These are phyloP conservation scores for Aspergillus vadensis DNA, from an alignment of 2,329 filamentous ascomycete genomes.

Conservation along the genomic window DNA sequence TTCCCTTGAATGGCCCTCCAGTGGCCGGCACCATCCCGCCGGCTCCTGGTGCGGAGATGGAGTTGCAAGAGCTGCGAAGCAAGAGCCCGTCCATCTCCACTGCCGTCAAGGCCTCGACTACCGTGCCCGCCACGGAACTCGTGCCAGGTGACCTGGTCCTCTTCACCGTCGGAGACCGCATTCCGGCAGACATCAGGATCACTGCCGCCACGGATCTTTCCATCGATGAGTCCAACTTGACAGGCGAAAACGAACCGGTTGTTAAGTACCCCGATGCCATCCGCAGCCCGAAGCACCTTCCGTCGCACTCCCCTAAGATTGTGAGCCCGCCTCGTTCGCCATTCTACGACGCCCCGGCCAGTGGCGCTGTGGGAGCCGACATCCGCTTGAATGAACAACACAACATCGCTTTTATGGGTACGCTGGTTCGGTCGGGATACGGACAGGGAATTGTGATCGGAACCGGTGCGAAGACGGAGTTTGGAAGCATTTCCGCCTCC, in stretches of 20 bases:
- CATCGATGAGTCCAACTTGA: constrained; percentile 95
- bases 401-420: constrained; percentile 98
- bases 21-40: constrained; percentile 24
- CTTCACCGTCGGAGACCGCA: constrained; percentile 93
- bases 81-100: constrained; percentile 57
- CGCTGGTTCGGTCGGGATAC: constrained; percentile 89
- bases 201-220: constrained; percentile 86
- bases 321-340: constrained; percentile 53
- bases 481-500: constrained; percentile 92
- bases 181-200: constrained; percentile 93
- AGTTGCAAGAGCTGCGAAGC: constrained; percentile 51
- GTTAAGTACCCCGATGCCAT: constrained; percentile 70
- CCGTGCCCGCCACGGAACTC: constrained; percentile 81
- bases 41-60: constrained; percentile 45
- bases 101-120: constrained; percentile 73
- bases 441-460: constrained; percentile 97
- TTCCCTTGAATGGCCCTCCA: constrained; percentile 28
- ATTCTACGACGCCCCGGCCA: constrained; percentile 60
- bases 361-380: constrained; percentile 63
- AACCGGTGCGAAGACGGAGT: constrained; percentile 89
- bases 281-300: constrained; percentile 31
- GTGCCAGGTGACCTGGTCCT: constrained; percentile 91
- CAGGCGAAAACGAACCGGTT: constrained; percentile 93
- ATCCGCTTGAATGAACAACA: constrained; percentile 72
- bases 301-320: constrained; percentile 37